phyloP scores from a whole-genome alignment of 2,329 filamentous ascomycete species.

The Neofusicoccum sp. region DNA sequence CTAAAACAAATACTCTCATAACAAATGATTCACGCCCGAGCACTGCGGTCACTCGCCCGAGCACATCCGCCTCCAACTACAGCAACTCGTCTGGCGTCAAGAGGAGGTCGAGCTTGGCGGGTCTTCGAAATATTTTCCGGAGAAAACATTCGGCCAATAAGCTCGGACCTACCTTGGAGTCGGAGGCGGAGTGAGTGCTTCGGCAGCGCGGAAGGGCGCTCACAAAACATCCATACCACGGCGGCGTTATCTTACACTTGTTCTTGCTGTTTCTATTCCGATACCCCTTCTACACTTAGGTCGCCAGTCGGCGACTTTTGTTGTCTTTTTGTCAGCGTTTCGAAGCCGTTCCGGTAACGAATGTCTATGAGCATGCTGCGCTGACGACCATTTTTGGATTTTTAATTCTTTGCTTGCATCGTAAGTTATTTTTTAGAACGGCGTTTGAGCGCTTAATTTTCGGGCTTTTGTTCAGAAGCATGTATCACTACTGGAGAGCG shows the following conservation, averaged over 20 bases:
- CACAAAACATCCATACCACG: neutral
- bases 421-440: neutral
- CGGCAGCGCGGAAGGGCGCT: neutral
- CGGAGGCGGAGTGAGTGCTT: constrained; percentile 7
- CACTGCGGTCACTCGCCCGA: constrained; percentile 13
- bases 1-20: constrained; percentile 16
- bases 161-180: constrained; percentile 19
- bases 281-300: constrained; percentile 18
- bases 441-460: constrained; percentile 2
- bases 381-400: neutral
- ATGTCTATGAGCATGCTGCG: constrained; percentile 19
- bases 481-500: constrained; percentile 7
- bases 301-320: neutral
- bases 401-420: constrained; percentile 3
- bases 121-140: constrained; percentile 16
- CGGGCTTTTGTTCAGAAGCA: neutral
- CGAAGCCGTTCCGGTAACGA: constrained; percentile 15
- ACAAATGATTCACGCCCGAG: constrained; percentile 16
- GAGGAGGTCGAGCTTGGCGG: constrained; percentile 8
- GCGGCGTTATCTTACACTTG: neutral
- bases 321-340: constrained; percentile 1
- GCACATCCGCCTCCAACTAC: constrained; percentile 18
- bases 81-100: constrained; percentile 1
- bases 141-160: constrained; percentile 14
- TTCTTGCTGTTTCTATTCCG: constrained; percentile 14